Percentiles rank a stretch among this genome's conserved stretches.
Evolutionary conservation across 495 filamentous ascomycete genomes (phyloP).

Genomic region (Penicillium arizonense): DNA sequence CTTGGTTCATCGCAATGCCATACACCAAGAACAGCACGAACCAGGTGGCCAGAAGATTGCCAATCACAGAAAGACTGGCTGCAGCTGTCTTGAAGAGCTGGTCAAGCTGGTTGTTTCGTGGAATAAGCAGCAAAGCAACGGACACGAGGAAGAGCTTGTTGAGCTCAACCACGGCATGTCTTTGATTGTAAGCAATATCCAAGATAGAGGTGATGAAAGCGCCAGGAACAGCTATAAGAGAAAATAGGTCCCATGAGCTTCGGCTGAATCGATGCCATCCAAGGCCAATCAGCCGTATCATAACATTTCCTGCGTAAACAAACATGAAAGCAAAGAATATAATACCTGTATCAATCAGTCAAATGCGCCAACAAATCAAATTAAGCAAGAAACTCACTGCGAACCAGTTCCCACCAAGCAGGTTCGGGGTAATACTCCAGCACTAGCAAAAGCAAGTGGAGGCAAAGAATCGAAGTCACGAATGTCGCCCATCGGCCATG

Average conservation of each 20-base stretch:
- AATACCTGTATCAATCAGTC: constrained; percentile 43
- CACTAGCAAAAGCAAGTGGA: constrained; percentile 81
- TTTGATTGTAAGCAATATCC: constrained; percentile 47
- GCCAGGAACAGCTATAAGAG: constrained; percentile 80
- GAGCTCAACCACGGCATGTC: constrained; percentile 66
- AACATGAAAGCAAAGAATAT: constrained; percentile 83
- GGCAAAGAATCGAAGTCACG: constrained; percentile 72
- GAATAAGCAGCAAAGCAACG: constrained; percentile 88
- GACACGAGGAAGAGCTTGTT: constrained; percentile 94
- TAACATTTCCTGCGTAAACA: constrained; percentile 80
- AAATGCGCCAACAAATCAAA: not conserved
- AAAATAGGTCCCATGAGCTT: constrained; percentile 95
- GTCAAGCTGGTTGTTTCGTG: constrained; percentile 94
- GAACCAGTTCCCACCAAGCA: constrained; percentile 58
- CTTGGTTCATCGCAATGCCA: constrained; percentile 94
- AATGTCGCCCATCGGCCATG: constrained; percentile 87
- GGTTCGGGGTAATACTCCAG: constrained; percentile 81
- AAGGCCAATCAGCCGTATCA: constrained; percentile 81
- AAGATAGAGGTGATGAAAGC: constrained; percentile 76
- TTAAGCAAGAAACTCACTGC: constrained; percentile 40
- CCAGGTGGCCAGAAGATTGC: constrained; percentile 94
- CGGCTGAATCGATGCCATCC: constrained; percentile 90
- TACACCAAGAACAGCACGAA: constrained; percentile 94
- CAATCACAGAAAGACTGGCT: constrained; percentile 86
- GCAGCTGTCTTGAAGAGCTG: constrained; percentile 99